Percentiles rank a stretch among this genome's conserved stretches.
Conservation (phyloP, 192 early-diverging fungal genomes). For the Gigaspora rosea region DNA sequence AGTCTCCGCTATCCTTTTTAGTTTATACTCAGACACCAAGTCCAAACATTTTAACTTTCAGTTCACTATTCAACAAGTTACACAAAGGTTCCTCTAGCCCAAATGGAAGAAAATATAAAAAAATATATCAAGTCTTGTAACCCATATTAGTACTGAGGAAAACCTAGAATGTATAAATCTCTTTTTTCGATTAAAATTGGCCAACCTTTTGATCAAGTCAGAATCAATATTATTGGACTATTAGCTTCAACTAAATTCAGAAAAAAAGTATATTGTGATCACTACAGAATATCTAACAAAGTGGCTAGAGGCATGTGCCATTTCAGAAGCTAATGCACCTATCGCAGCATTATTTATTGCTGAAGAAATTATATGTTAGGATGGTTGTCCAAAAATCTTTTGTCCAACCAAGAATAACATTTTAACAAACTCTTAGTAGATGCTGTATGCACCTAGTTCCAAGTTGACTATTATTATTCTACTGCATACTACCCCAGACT, state of each 20-base stretch:
- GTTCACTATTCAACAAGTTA: too few relatives aligned
- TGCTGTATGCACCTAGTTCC: background rate
- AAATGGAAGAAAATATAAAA: background rate
- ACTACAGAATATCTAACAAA: constrained; percentile 29
- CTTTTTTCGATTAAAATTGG: background rate
- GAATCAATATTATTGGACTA: constrained; percentile 27
- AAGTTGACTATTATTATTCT: background rate
- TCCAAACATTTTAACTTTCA: too few relatives aligned
- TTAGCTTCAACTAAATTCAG: background rate
- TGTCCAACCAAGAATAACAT: constrained; percentile 27
- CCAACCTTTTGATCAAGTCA: constrained; percentile 20
- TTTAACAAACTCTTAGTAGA: constrained; percentile 13
- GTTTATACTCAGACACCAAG: too few relatives aligned
- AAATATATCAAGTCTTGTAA: constrained; percentile 34
- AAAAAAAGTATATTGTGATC: constrained; percentile 32
- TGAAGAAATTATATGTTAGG: constrained; percentile 15
- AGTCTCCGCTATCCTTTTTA: too few relatives aligned
- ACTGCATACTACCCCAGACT: constrained; percentile 11
- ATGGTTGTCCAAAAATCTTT: constrained; percentile 24
- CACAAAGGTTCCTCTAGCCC: too few relatives aligned
- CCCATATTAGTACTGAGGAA: constrained; percentile 16
- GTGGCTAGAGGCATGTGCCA: constrained; percentile 14
- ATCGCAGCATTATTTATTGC: constrained; percentile 13
- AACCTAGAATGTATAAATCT: background rate
- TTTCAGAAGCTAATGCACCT: background rate